Evolutionary conservation across 2,329 filamentous ascomycete genomes (phyloP).

Genomic region (Fusarium anguioides): DNA sequence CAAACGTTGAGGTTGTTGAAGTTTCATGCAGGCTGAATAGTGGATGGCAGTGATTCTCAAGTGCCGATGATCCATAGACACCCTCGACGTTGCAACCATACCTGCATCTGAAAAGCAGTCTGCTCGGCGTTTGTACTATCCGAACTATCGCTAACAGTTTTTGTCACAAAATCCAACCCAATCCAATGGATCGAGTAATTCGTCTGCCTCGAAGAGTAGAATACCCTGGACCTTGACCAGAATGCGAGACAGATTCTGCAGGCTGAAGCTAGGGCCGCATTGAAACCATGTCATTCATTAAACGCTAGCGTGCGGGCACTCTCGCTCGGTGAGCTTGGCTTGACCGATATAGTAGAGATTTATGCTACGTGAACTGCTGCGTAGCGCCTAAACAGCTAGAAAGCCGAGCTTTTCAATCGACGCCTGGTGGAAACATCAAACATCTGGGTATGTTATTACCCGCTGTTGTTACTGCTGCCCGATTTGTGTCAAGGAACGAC

Average conservation of each 20-base stretch:
- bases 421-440: background rate
- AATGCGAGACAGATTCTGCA: background rate
- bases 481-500: background rate
- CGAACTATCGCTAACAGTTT: background rate
- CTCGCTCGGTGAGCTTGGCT: conserved; percentile 1
- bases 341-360: background rate
- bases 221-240: conserved; percentile 12
- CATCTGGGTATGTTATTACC: background rate
- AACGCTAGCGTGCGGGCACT: conserved; percentile 1
- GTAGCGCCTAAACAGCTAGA: background rate
- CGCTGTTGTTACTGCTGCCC: background rate
- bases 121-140: conserved; percentile 9
- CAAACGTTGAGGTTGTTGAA: background rate
- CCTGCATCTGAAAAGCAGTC: background rate
- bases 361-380: background rate
- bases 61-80: background rate
- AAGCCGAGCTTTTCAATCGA: background rate
- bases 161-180: conserved; percentile 11
- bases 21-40: background rate
- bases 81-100: background rate
- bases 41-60: background rate
- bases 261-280: background rate
- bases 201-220: background rate
- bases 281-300: background rate
- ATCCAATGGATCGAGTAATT: background rate